phyloP scores from a whole-genome alignment of 306 rosid species.

The Heteromeles arbutifolia region DNA sequence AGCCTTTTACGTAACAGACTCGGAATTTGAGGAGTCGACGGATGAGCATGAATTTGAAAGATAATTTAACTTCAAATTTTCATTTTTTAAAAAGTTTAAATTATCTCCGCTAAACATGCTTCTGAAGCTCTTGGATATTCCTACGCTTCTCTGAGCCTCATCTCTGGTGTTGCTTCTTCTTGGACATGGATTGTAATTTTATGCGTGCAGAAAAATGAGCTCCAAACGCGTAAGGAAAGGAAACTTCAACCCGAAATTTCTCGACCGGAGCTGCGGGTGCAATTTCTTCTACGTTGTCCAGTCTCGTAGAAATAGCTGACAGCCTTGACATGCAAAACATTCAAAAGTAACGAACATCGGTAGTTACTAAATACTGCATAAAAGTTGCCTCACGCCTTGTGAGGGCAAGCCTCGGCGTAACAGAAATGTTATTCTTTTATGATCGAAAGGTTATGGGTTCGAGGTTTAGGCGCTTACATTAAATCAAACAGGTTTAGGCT shows the following conservation, averaged over 20 bases:
- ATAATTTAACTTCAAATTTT: not conserved
- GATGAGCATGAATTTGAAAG: no score
- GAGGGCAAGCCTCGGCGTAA: no score
- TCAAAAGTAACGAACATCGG: not conserved
- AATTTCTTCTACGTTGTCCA: not conserved
- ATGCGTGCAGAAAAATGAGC: not conserved
- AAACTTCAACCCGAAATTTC: not conserved
- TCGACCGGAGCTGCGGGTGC: not conserved
- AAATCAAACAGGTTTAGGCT: no score
- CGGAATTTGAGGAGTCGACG: no score
- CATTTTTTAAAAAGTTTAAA: not conserved
- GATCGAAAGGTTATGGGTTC: no score
- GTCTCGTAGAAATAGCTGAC: not conserved
- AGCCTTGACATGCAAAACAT: not conserved
- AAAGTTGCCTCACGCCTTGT: not conserved
- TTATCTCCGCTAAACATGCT: not conserved
- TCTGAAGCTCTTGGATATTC: not conserved
- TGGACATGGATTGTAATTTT: slow-evolving; percentile 4
- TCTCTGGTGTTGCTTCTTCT: not conserved
- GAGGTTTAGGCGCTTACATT: no score
- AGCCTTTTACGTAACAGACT: no score
- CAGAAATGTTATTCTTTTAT: no score
- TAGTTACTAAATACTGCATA: not conserved
- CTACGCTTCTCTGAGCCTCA: not conserved
- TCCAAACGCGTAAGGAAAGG: not conserved